Evolutionary conservation across 352 stramenopile species (phyloP), one percentile per base, ranked within the genome.

Genomic region (Globisporangium camurandrum): DNA sequence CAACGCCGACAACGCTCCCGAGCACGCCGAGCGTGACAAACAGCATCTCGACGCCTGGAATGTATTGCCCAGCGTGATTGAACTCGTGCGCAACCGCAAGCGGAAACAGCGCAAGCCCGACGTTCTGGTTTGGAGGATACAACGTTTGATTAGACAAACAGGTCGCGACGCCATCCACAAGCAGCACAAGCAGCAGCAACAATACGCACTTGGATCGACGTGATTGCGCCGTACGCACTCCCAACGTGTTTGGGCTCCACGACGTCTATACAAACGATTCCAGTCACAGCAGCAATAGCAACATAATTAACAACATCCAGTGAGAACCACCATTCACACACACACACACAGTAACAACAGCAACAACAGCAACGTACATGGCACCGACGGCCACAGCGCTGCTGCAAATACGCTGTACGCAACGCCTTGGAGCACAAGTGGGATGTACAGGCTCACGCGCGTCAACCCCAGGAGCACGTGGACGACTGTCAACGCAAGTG

Each of bases 401-500:
- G 92, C 84, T 4, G 90, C 90, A 65, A 96, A 97, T 12, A 97
- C 77, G 28, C 84, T 93, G 58, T 97, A 98, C 7, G 86, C 86
- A 11, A 97, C 61, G 19, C 93, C 91, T 67, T 97, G 88, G 9
- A 93, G 64, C 24, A 97, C 67, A 48, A 98, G 54, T 28, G 88
- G 88, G 19, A 87, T 57, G 49, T 97, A 81, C 16, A 95, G 67
- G 33, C 61, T 89, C 23, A 87, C 67, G 24, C 67, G 38, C 4
- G 75, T 86, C 37, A 93, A 62, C 12, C 79, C 86, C 3, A 98
- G 69, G 56, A 96, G 73, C 9, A 92, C 36, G 62, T 98, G 91
- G 17, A 97, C 89, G n/a, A 78, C 37, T 0, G 87, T 84, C 10
- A 98, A 66, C 22, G 86, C 61, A 2, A 93, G 24, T 8, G 89